Evolutionary conservation across 257 asterid genomes (phyloP).

Genomic region (Solanum clarkiae): DNA sequence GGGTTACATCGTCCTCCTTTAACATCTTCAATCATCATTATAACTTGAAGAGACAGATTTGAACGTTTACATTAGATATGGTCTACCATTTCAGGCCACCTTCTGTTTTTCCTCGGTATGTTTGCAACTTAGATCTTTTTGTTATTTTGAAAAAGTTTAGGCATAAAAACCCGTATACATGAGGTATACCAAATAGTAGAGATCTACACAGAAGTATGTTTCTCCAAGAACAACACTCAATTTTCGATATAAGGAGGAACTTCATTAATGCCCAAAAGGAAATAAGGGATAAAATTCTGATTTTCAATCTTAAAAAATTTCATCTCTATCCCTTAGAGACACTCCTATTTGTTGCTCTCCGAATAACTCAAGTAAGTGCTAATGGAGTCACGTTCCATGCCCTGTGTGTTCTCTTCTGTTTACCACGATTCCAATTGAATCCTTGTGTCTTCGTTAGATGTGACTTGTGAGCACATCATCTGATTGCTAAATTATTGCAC

Average conservation of each 20-base stretch:
- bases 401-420: background rate
- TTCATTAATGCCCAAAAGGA: background rate
- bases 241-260: background rate
- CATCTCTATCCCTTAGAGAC: background rate
- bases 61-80: background rate
- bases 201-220: background rate
- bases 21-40: background rate
- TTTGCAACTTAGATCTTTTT: background rate
- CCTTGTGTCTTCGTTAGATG: background rate
- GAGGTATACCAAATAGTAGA: background rate
- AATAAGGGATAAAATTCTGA: background rate
- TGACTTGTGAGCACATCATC: background rate
- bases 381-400: background rate
- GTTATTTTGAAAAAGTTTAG: background rate
- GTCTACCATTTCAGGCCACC: background rate
- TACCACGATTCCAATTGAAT: background rate
- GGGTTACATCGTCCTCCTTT: background rate
- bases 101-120: background rate
- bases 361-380: background rate
- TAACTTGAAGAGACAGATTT: background rate
- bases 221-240: background rate
- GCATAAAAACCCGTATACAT: background rate
- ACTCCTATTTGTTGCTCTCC: background rate
- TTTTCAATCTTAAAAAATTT: background rate
- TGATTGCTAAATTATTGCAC: background rate